Conservation (phyloP, 2,329 filamentous ascomycete species). For the Trichoderma harzianum region DNA sequence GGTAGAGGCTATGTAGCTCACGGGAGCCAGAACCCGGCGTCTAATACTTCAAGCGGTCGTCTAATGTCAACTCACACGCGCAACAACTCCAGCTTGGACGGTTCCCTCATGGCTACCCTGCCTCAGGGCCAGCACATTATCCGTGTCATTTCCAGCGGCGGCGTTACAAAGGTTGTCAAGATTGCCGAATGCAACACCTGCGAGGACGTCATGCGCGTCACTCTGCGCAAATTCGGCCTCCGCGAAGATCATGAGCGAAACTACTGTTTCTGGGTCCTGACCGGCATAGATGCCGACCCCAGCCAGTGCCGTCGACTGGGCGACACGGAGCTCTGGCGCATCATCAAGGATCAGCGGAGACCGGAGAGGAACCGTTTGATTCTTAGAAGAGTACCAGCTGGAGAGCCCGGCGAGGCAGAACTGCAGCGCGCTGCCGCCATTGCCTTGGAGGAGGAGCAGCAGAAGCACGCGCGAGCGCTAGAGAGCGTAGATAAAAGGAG, state of each 20-base stretch:
- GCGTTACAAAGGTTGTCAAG: slow-evolving; percentile 89
- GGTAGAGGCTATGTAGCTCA: slow-evolving; percentile 44
- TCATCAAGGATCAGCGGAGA: slow-evolving; percentile 81
- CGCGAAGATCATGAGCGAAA: slow-evolving; percentile 90
- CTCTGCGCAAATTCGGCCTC: slow-evolving; percentile 80
- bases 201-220: slow-evolving; percentile 88
- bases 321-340: slow-evolving; percentile 84
- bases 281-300: slow-evolving; percentile 79
- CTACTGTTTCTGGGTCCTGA: slow-evolving; percentile 94
- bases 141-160: slow-evolving; percentile 86
- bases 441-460: slow-evolving; percentile 79
- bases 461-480: slow-evolving; percentile 63
- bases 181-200: slow-evolving; percentile 87
- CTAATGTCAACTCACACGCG: slow-evolving; percentile 68
- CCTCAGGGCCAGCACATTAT: slow-evolving; percentile 86
- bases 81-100: slow-evolving; percentile 80
- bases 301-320: slow-evolving; percentile 76
- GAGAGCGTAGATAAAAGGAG: slow-evolving; percentile 69
- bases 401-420: slow-evolving; percentile 83
- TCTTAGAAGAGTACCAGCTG: slow-evolving; percentile 84
- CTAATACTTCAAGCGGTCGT: slow-evolving; percentile 60
- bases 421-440: slow-evolving; percentile 84
- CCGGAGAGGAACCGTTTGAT: slow-evolving; percentile 90
- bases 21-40: slow-evolving; percentile 56
- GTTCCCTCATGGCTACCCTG: slow-evolving; percentile 78